Evolutionary conservation across 148 eudicot genomes (phyloP), one percentile per base, ranked within the genome.

Genomic region (Chenopodium formosanum): DNA sequence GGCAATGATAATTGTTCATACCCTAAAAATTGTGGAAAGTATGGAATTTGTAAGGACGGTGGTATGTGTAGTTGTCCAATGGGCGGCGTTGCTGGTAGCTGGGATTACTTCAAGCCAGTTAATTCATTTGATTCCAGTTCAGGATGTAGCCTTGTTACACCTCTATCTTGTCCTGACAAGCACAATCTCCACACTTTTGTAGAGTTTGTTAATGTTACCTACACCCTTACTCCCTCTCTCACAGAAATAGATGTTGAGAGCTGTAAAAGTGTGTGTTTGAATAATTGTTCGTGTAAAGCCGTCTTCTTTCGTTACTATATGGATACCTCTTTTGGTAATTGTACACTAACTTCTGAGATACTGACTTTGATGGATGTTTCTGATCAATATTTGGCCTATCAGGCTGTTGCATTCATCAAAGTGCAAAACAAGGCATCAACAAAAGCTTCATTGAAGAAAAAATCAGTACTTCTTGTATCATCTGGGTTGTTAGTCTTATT

Each of bases 331-430:
- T 37, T 37, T 11, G 73, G 73, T 32, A 70, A 70, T 7, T 70
- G 73, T 70, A 70, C 47, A 1, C 50, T 70, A 37, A 47, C 50
- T 70, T 34, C 73, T 7, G 73, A 70, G 25, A 19, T 70, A 34
- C 73, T 70, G 1, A 37, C 73, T 70, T 20, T 8, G 47, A 70
- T 70, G 48, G 73, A 70, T 70, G 48, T 70, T 70, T 67, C 70
- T 67, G 19, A 37, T 0, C 37, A 17, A 11, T 1, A 14, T 67
- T 67, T 67, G 19, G 70, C 19, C 37, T 31, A 70, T 37, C 0
- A 37, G 10, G 73, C 12, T 0, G 11, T 37, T 17, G 48, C 73
- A 70, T 70, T 34, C 23, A 34, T 70, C 73, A 70, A 70, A 70
- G 73, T 70, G 73, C 73, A 70, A 70, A 37, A 34, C 23, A 62